A percentile compares a stretch with the other conserved stretches of the same genome.
These are phyloP conservation scores for Jacaranda copaia DNA, from an alignment of 257 asterid species.

Conservation along the genomic window DNA sequence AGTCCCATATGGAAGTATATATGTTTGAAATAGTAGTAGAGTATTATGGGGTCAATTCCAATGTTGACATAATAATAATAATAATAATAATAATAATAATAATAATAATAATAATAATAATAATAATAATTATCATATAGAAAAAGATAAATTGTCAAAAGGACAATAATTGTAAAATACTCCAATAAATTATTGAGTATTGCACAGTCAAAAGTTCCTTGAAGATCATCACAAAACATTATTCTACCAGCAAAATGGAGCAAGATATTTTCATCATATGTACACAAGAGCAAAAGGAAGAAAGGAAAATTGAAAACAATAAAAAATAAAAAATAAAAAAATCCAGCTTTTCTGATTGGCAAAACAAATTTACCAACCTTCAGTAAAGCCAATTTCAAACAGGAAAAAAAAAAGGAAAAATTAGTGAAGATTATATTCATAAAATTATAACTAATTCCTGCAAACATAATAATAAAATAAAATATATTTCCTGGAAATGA, in stretches of 20 bases:
- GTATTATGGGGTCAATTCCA: neutral
- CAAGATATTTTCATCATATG: neutral
- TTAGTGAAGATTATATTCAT: neutral
- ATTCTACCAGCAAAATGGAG: neutral
- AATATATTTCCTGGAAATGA: neutral
- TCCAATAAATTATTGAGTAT: neutral
- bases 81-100: too few species aligned
- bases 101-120: too few species aligned
- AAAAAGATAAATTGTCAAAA: neutral
- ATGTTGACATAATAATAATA: neutral
- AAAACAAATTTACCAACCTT: conserved; percentile 3
- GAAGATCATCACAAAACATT: neutral
- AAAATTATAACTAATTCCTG: too few species aligned
- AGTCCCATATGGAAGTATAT: neutral
- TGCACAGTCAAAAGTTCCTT: neutral
- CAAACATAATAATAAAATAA: too few species aligned
- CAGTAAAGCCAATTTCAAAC: neutral
- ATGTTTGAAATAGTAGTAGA: neutral
- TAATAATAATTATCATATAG: neutral
- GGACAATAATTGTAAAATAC: neutral
- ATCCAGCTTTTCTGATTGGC: neutral
- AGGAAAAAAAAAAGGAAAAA: neutral
- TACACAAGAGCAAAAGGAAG: neutral
- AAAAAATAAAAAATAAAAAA: too few species aligned
- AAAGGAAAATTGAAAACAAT: neutral